Evolutionary conservation across 129 eudicot genomes (phyloP).

Genomic region (Smallanthus sonchifolius): DNA sequence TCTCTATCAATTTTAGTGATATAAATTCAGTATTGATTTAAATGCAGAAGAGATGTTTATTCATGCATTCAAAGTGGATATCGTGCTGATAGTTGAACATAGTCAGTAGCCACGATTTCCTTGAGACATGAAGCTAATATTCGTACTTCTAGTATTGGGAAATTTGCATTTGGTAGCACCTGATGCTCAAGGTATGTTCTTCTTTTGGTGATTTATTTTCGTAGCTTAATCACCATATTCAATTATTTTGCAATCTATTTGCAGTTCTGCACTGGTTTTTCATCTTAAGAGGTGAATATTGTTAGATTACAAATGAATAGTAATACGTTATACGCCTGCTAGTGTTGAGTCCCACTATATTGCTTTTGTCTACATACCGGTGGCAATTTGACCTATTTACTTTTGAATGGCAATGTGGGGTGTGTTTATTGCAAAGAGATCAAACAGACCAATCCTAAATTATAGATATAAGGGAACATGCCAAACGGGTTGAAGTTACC

Average conservation of each 20-base stretch:
- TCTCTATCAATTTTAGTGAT: background rate
- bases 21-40: background rate
- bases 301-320: background rate
- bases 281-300: background rate
- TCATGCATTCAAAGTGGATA: background rate
- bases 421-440: background rate
- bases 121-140: constrained; percentile 45
- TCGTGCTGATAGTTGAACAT: background rate
- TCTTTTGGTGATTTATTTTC: background rate
- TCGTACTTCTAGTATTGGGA: constrained; percentile 35
- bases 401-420: background rate
- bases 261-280: background rate
- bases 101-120: constrained; percentile 4
- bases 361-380: background rate
- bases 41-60: background rate
- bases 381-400: background rate
- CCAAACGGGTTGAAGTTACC: background rate
- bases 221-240: constrained; percentile 7
- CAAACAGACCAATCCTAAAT: background rate
- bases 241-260: background rate
- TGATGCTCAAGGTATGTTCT: constrained; percentile 69
- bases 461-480: background rate
- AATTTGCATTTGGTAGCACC: constrained; percentile 47
- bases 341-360: background rate
- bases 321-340: no score